Percentiles rank a stretch among this genome's conserved stretches.
phyloP scores from a whole-genome alignment of 75 land plant genomes.

The Selaginella tamariscina region DNA sequence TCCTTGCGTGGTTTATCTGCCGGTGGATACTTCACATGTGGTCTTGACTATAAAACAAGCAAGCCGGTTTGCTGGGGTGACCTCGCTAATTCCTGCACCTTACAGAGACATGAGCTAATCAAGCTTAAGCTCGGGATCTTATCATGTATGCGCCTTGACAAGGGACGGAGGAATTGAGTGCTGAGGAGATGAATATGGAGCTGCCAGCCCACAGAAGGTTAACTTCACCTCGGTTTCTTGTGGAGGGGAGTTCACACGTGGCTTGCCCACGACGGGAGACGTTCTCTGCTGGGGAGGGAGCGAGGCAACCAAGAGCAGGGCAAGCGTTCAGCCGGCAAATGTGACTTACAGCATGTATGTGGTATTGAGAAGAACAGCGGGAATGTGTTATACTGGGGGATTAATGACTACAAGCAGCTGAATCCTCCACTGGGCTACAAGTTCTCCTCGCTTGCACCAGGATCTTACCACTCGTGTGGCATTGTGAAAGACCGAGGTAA shows the following conservation, averaged over 20 bases:
- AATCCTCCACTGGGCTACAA: neutral
- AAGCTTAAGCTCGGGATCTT: too few relatives aligned
- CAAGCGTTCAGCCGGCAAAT: neutral
- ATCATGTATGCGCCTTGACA: constrained; percentile 5
- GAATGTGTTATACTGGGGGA: neutral
- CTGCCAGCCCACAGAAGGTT: constrained; percentile 3
- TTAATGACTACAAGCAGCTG: neutral
- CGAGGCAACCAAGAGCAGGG: neutral
- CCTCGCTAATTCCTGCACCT: too few relatives aligned
- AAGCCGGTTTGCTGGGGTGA: too few relatives aligned
- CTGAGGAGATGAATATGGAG: constrained; percentile 12
- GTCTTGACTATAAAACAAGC: too few relatives aligned
- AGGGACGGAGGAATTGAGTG: neutral
- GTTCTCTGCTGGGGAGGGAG: constrained; percentile 10
- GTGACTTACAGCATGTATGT: neutral
- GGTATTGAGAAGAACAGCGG: neutral
- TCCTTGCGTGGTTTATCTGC: too few relatives aligned
- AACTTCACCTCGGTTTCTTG: constrained; percentile 5
- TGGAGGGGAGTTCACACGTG: constrained; percentile 11
- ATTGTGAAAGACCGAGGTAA: neutral
- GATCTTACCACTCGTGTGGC: neutral
- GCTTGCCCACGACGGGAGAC: neutral
- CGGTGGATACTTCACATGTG: too few relatives aligned
- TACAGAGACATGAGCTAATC: too few relatives aligned
- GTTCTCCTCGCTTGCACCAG: neutral